Evolutionary conservation across 1,139 yeast species (phyloP), one percentile per base, ranked within the genome.

Genomic region (Magnusiomyces tetraspermus): DNA sequence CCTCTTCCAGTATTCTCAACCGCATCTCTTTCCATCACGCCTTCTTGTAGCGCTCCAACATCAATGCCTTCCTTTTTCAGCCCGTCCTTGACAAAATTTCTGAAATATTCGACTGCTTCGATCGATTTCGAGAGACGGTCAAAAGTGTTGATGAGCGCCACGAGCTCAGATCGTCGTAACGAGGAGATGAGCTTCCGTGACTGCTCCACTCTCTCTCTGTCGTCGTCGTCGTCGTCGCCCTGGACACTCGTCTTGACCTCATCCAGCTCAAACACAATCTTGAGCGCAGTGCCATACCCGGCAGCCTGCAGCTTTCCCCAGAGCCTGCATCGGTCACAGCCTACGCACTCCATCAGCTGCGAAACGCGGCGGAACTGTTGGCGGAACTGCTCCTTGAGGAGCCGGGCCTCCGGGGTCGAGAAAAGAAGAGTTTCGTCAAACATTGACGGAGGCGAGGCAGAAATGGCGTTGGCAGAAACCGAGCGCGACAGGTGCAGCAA

Each of bases 281-380:
- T 92, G 64, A 94, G 76, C 1, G 97, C 95, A 21, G 99, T 92
- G 24, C 97, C 99, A 67, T 92, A 92, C 24, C 99, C 99, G 21
- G 94, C 88, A 1, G 96, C 88, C 72, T 92, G 98, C 31, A 92
- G 78, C 69, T 94, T 92, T 17, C 98, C 98, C 99, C 99, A 92
- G 71, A 94, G 75, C 64, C 97, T 79, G 69, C 99, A 92, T 66
- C 97, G 78, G 68, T 92, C 98, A 72, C 99, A 92, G 40, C 96
- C 97, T 48, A 94, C 97, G 73, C 99, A 92, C 69, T 92, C 97
- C 97, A 94, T 94, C 51, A 92, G 80, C 51, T 87, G 85, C 31
- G 95, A 83, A 38, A 92, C 95, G 66, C 92, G 94, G 65, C 82
- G 82, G 68, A 92, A 94, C 54, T 95, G 82, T 46, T 78, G 70